These are phyloP conservation scores for Phaeosphaeria sp. DNA, from an alignment of 2,329 filamentous ascomycete species.

Conservation along the genomic window DNA sequence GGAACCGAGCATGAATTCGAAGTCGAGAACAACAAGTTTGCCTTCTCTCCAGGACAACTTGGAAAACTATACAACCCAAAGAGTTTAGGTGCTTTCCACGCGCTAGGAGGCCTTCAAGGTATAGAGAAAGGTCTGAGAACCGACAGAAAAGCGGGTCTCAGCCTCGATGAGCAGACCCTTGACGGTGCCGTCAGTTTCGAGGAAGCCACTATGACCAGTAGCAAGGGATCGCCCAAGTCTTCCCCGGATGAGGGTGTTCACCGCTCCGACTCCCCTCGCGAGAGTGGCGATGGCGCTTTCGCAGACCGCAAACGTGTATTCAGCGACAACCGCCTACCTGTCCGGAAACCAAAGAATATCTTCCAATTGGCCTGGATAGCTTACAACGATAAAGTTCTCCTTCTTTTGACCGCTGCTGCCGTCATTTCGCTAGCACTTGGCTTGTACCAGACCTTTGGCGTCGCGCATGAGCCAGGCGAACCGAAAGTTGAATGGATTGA, in stretches of 20 bases:
- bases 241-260: conserved; percentile 13
- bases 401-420: conserved; percentile 62
- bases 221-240: conserved; percentile 27
- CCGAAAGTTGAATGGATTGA: conserved; percentile 80
- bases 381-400: conserved; percentile 80
- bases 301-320: conserved; percentile 76
- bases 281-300: conserved; percentile 36
- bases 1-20: conserved; percentile 75
- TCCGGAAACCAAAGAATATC: conserved; percentile 73
- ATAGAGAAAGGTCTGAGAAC: conserved; percentile 77
- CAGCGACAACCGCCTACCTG: conserved; percentile 73
- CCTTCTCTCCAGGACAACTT: conserved; percentile 81
- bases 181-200: conserved; percentile 74
- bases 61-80: conserved; percentile 84
- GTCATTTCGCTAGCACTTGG: conserved; percentile 77
- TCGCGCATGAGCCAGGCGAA: conserved; percentile 58
- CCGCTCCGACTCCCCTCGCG: conserved; percentile 29
- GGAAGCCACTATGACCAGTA: conserved; percentile 57
- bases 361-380: conserved; percentile 79
- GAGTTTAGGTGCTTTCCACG: conserved; percentile 75
- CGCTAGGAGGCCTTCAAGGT: conserved; percentile 74
- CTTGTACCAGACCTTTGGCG: conserved; percentile 73
- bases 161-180: conserved; percentile 70
- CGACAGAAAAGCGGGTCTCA: conserved; percentile 69
- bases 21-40: conserved; percentile 78